These are phyloP conservation scores for Coemansia sp. DNA, from an alignment of 192 early-diverging fungal genomes.

Conservation along the genomic window DNA sequence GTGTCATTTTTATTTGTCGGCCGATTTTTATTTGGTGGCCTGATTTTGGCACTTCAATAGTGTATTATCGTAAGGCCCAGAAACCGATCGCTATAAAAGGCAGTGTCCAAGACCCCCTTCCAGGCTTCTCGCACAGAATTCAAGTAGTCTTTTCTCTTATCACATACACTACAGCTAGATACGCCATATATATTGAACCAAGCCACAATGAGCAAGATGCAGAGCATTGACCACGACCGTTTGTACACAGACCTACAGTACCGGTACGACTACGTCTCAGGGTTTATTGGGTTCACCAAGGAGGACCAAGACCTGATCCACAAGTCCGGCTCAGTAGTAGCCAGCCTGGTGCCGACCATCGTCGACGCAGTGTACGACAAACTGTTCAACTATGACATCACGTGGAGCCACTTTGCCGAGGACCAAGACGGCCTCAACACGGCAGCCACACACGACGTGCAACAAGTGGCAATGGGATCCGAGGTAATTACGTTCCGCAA, in stretches of 20 bases:
- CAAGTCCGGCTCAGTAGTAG: slow-evolving; percentile 59
- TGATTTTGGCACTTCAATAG: not conserved
- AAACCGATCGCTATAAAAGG: not conserved
- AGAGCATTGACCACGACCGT: slow-evolving; percentile 63
- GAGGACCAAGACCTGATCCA: slow-evolving; percentile 69
- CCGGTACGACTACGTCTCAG: slow-evolving; percentile 73
- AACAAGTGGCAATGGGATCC: slow-evolving; percentile 55
- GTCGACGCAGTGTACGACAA: slow-evolving; percentile 76
- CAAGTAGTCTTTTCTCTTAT: not conserved
- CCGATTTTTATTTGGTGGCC: not conserved
- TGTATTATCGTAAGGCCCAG: not conserved
- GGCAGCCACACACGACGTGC: slow-evolving; percentile 22
- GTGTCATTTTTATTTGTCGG: too few species aligned
- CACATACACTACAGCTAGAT: not conserved
- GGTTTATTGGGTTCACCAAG: slow-evolving; percentile 69
- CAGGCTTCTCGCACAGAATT: not conserved
- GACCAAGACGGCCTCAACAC: slow-evolving; percentile 64
- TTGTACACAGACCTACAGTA: slow-evolving; percentile 73
- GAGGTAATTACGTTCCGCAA: slow-evolving; percentile 83
- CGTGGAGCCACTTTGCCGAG: slow-evolving; percentile 66
- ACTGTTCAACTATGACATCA: slow-evolving; percentile 70
- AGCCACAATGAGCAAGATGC: not conserved
- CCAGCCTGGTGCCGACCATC: slow-evolving; percentile 66
- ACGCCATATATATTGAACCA: not conserved
- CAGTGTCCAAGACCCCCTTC: not conserved